Base-by-base conservation (phyloP, 164 flowering plant genomes). In the Sedum album region DNA sequence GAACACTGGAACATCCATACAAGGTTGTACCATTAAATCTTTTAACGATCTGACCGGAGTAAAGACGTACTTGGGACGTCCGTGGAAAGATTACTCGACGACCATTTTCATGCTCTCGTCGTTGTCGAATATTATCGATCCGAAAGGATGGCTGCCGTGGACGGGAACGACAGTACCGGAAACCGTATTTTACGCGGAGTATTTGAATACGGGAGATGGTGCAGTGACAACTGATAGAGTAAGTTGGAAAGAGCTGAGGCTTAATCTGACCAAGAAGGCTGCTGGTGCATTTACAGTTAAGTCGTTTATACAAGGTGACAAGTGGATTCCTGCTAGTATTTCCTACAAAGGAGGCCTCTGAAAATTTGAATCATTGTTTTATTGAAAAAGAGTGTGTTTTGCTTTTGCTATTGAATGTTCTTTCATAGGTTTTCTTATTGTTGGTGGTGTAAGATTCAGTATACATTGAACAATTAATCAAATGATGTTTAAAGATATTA, bases 101-200 rank as follows among this genome's bases (percentile, higher is more conserved):
- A 76, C 84, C 0, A 71, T 81, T 0, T 20, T 79, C 35, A 79
- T 79, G 73, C 74, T 75, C 26, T 60, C 75, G 0, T 23, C 48
- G 0, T 9, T 81, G 51, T 79, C 68, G 0, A 82, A 71, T 10
- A 51, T 79, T 48, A 77, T 82, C 68, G 67, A 72, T 23, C 82
- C 89, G 1, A 77, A 33, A 0, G 87, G 89, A n/a, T 84, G 78
- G 81, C n/a, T 70, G 63, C 74, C 76, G 0, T 81, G 85, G 88
- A 30, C 8, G 0, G 86, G 84, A 15, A 30, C 60, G 46, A 31
- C 38, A 7, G 33, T 66, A 69, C 18, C 76, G 36, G 30, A 66
- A n/a, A 78, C 79, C 2, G 65, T 78, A 8, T 76, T 64, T 53
- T 77, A 77, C 49, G 79, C 68, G 2, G 83, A 81, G 72, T 79